Base-by-base conservation (phyloP, 495 filamentous ascomycete genomes). In the Aspergillus avenaceus region DNA sequence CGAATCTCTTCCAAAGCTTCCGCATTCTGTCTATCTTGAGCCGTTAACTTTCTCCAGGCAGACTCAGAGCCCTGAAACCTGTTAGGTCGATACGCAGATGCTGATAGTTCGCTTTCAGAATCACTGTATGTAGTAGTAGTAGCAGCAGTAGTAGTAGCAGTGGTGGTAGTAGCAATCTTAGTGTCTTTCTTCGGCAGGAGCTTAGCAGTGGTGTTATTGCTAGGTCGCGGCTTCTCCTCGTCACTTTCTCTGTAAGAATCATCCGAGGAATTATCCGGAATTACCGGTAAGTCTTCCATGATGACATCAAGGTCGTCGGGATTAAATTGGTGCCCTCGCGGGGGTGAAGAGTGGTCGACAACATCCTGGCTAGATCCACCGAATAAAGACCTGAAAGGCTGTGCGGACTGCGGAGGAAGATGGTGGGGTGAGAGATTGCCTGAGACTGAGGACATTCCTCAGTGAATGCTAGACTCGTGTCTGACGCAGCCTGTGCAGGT, bases 31-130 rank as follows among this genome's bases (percentile, higher is more conserved):
- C 84, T 71, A 36, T 91, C 88, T 3, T 74, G 55, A 13, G 64
- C 67, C 9, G 84, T 91, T 45, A 79, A 65, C 1, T 58, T 58
- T 31, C 65, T 61, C 84, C 87, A 95, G 26, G 83, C 84, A 24
- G 72, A 72, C 14, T 73, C 51, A 1, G 69, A 52, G 6, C 88
- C 88, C 6, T 49, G 32, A 41, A 70, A 83, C 45, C 73, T 67
- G 53, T 84, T 84, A 18, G 73, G 73, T 12, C 81, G 77, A 27
- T 68, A 55, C 32, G 53, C 42, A 27, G 60, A 58, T 12, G 50
- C 50, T 2, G 47, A 50, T 36, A 32, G 47, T 26, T 50, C 31
- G 25, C 48, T 45, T 13, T 42, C 31, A 4, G 27, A 28, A 14
- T 26, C 9, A 32, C 21, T 16, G 36, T 24, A 45, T 8, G 6